Percentiles rank a stretch among this genome's conserved stretches.
Conservation (phyloP, 306 rosid genomes). For the Leucaena leucocephala region DNA sequence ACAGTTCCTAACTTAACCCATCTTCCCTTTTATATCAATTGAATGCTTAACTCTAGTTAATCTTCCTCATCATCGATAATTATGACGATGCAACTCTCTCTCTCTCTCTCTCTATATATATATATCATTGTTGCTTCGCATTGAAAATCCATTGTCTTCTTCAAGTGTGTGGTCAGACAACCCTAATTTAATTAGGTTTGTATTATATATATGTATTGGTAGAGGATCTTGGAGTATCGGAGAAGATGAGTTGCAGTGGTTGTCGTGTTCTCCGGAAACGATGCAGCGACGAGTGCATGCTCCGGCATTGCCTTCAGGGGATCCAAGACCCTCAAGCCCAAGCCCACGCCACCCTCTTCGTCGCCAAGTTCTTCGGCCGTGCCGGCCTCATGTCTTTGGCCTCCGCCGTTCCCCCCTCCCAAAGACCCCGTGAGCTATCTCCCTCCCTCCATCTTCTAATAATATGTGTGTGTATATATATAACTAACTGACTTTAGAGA, state of each 20-base stretch:
- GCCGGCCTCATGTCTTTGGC: constrained; percentile 75
- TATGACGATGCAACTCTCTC: background rate
- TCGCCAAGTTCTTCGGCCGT: constrained; percentile 84
- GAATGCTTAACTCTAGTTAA: background rate
- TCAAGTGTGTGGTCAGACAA: background rate
- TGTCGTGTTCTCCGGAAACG: constrained; percentile 77
- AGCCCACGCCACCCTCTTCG: constrained; percentile 69
- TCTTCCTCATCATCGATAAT: background rate
- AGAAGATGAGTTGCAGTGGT: constrained; percentile 75
- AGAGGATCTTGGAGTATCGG: background rate
- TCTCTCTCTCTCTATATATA: background rate
- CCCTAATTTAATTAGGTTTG: background rate
- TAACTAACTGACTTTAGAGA: background rate
- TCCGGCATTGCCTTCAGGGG: constrained; percentile 56
- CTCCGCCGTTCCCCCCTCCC: constrained; percentile 55
- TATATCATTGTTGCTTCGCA: background rate
- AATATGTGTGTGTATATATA: too few relatives aligned
- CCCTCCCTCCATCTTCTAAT: background rate
- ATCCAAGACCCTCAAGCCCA: constrained; percentile 60
- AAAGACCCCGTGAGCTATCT: constrained; percentile 51
- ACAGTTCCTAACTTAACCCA: constrained; percentile 39
- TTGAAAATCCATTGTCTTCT: background rate
- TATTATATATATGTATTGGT: background rate
- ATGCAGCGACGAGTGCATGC: constrained; percentile 69
- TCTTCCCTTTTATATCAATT: background rate